These are phyloP conservation scores for Nicotiana otophora DNA, from an alignment of 257 asterid species.

Conservation along the genomic window DNA sequence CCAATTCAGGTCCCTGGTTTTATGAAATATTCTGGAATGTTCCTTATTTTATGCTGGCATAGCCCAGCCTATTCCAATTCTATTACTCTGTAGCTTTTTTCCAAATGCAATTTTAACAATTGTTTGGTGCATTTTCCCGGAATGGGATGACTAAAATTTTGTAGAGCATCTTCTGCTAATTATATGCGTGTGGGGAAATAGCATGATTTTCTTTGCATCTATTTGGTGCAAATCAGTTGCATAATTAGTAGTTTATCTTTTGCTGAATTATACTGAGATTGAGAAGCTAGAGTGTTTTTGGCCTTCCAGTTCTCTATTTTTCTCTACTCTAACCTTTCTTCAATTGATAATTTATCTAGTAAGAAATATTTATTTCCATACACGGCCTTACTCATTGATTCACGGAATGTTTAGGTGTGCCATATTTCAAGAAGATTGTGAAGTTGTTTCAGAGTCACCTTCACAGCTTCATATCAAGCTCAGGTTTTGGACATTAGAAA, in stretches of 20 bases:
- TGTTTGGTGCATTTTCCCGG: neutral
- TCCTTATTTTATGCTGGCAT: too few species aligned
- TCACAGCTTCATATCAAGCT: constrained; percentile 65
- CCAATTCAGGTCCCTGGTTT: too few species aligned
- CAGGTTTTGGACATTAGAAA: constrained; percentile 50
- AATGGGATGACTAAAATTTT: too few species aligned
- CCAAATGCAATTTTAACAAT: neutral
- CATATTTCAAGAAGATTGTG: constrained; percentile 90
- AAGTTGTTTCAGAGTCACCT: constrained; percentile 60
- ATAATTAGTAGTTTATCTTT: neutral
- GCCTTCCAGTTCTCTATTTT: too few species aligned
- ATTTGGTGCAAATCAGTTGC: neutral
- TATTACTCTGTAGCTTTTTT: neutral
- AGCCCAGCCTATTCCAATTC: neutral
- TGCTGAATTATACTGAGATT: neutral
- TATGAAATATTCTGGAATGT: too few species aligned
- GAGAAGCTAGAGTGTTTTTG: neutral
- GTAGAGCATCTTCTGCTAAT: neutral
- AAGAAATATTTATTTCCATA: neutral
- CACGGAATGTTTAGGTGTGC: constrained; percentile 61
- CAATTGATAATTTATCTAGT: neutral
- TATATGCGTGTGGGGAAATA: neutral
- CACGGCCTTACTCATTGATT: constrained; percentile 15
- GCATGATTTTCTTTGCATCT: neutral
- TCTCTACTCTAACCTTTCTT: neutral